These are phyloP conservation scores for Talaromyces sp. DNA, from an alignment of 2,329 filamentous ascomycete genomes.

Conservation along the genomic window DNA sequence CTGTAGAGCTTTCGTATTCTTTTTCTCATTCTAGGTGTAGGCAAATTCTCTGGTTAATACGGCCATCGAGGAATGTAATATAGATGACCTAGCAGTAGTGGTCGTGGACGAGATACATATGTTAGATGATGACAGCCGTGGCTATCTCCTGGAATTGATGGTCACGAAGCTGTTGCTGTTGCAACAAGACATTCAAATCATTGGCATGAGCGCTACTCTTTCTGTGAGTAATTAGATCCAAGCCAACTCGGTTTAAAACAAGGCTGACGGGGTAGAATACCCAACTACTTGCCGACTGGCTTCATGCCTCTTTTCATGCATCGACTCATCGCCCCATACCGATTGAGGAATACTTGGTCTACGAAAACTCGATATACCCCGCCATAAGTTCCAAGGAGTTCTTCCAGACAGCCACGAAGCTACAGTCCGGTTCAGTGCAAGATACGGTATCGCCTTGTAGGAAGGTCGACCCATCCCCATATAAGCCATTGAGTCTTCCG, in stretches of 20 bases:
- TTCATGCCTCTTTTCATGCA: slow-evolving; percentile 67
- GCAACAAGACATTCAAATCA: slow-evolving; percentile 64
- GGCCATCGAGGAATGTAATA: slow-evolving; percentile 67
- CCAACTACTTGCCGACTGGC: slow-evolving; percentile 65
- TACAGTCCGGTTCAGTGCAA: slow-evolving; percentile 35
- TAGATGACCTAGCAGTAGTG: slow-evolving; percentile 62
- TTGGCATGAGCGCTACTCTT: slow-evolving; percentile 77
- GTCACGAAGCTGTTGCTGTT: slow-evolving; percentile 69
- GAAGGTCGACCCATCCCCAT: slow-evolving; percentile 54
- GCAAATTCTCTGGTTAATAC: slow-evolving; percentile 71
- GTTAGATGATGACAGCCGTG: slow-evolving; percentile 71
- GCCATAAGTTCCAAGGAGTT: slow-evolving; percentile 58
- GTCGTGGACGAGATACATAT: slow-evolving; percentile 80
- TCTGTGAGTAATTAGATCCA: slow-evolving; percentile 49
- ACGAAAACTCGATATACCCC: slow-evolving; percentile 64
- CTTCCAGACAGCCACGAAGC: slow-evolving; percentile 56
- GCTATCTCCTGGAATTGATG: slow-evolving; percentile 71
- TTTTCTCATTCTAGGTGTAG: slow-evolving; percentile 38
- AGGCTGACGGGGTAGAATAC: slow-evolving; percentile 55
- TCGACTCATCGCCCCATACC: slow-evolving; percentile 72
- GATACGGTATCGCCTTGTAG: slow-evolving; percentile 36
- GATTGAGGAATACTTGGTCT: slow-evolving; percentile 70
- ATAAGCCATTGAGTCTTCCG: slow-evolving; percentile 62
- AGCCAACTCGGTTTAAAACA: neutral
- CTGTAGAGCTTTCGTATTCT: neutral